Evolutionary conservation across 2,329 filamentous ascomycete species (phyloP), one percentile per base, ranked within the genome.

Genomic region (Cryphonectria nitschkei): DNA sequence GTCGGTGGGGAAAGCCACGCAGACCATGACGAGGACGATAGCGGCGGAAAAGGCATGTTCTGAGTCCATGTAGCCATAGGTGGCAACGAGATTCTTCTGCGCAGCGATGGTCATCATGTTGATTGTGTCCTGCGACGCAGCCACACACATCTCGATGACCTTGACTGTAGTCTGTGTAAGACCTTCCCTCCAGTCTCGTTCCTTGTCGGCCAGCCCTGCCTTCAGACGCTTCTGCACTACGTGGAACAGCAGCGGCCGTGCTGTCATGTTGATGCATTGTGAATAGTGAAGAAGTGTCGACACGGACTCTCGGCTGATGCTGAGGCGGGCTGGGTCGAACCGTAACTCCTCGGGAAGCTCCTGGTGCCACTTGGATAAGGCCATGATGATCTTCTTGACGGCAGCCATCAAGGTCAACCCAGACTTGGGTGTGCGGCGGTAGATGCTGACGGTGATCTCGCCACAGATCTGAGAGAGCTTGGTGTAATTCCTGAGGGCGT

Each of bases 241-340:
- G 72, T 87, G 83, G 71, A 87, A 87, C 0, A 88, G 79, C 34
- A 88, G 77, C 0, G 86, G 86, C 5, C 86, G 79, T 0, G 83
- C 84, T 0, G 86, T 86, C 85, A 88, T 88, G 74, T 87, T 87
- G 74, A 88, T 83, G 75, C 86, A 88, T 60, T 87, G 86, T 72
- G 87, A 87, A 73, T 87, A 88, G 73, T 88, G 86, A 32, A 87
- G 77, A 68, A 86, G 83, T 3, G 84, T 85, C 1, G 84, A 86
- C 5, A 87, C 83, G 13, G 81, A 82, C 76, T 87, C 85, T 16
- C 85, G 83, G 56, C 81, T 82, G 61, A 84, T 81, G 68, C 81
- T 81, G 8, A 85, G 80, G 3, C 78, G 80, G 1, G 78, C 79
- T 22, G 85, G 84, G 73, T 87, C 82, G 62, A 87, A 83, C 2